Evolutionary conservation across 2,329 filamentous ascomycete genomes (phyloP), one percentile per base, ranked within the genome.

Genomic region (Aschersonia sp.): DNA sequence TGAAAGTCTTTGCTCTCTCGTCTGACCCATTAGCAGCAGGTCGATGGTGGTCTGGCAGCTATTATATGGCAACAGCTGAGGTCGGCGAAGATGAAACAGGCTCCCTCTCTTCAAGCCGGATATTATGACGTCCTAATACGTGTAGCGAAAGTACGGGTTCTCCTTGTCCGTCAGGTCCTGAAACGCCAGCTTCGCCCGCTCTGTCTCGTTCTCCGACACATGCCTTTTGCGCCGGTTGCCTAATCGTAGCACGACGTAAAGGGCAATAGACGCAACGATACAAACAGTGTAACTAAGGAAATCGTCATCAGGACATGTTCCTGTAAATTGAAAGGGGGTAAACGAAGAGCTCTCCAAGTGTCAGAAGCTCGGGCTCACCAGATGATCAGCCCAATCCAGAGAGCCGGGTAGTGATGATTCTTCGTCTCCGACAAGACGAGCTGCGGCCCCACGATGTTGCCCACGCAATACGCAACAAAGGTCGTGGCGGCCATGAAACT

Each of bases 391-490:
- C 82, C 82, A 1, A 75, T 66, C 84, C 83, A 88, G 6, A 88
- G 58, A 54, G 78, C 75, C 0, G 84, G 84, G 56, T 88, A 88
- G 61, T 88, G 84, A 45, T 73, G 59, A 0, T 59, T 63, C 53
- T 82, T 82, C 0, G 78, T 81, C 61, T 83, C 68, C n/a, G 74
- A 80, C 55, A 76, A 77, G 41, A 88, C 75, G 40, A 88, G 67
- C 62, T 85, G 82, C 3, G 84, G 84, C 0, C 84, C 84, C 30
- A 88, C 78, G 46, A 89, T 88, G 55, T 88, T 88, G 2, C 84
- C 73, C 3, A 88, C 78, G 48, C 82, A 85, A 57, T 88, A 88
- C 0, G 81, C 82, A 0, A 85, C 81, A 52, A 88, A 89, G 1
- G 85, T 82, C 0, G 80, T 79, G 0, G 80, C 79, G 0, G 84